Evolutionary conservation across 306 rosid genomes (phyloP).

Genomic region (Rubus idaeus): DNA sequence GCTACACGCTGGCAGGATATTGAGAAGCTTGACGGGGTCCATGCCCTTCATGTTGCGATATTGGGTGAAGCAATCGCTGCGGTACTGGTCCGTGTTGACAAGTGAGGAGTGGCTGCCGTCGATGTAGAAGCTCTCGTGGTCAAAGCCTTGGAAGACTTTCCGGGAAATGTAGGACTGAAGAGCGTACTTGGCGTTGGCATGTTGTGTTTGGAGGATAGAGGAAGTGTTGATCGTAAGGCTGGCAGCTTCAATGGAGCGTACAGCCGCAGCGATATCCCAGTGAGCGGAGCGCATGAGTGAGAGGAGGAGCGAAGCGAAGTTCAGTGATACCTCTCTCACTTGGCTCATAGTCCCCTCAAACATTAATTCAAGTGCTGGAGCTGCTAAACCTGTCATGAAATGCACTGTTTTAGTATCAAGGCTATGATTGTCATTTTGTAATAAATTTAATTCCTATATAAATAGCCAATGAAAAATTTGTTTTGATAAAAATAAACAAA

Average conservation of each 20-base stretch:
- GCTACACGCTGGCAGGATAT: constrained; percentile 77
- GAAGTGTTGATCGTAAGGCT: constrained; percentile 31
- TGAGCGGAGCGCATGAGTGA: constrained; percentile 88
- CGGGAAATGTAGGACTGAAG: constrained; percentile 77
- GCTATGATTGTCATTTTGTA: too few species aligned
- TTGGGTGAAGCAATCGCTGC: constrained; percentile 74
- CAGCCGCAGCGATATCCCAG: constrained; percentile 94
- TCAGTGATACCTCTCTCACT: constrained; percentile 70
- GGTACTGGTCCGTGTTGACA: constrained; percentile 83
- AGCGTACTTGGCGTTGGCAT: constrained; percentile 88
- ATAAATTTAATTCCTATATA: too few species aligned
- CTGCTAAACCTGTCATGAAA: constrained; percentile 39
- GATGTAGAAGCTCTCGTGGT: constrained; percentile 93
- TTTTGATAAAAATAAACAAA: too few species aligned
- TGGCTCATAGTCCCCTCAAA: constrained; percentile 67
- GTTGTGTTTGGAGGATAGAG: constrained; percentile 49
- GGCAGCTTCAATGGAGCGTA: constrained; percentile 89
- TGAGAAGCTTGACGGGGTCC: constrained; percentile 88
- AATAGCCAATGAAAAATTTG: neutral
- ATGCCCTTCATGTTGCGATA: constrained; percentile 83
- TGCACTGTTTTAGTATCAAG: neutral
- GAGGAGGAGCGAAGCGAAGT: constrained; percentile 75
- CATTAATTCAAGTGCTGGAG: constrained; percentile 54
- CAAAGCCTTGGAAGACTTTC: constrained; percentile 85
- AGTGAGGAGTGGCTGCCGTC: constrained; percentile 89